A percentile compares a stretch with the other conserved stretches of the same genome.
Conservation (phyloP, 2,329 filamentous ascomycete species). For the Dissoconium aciculare region DNA sequence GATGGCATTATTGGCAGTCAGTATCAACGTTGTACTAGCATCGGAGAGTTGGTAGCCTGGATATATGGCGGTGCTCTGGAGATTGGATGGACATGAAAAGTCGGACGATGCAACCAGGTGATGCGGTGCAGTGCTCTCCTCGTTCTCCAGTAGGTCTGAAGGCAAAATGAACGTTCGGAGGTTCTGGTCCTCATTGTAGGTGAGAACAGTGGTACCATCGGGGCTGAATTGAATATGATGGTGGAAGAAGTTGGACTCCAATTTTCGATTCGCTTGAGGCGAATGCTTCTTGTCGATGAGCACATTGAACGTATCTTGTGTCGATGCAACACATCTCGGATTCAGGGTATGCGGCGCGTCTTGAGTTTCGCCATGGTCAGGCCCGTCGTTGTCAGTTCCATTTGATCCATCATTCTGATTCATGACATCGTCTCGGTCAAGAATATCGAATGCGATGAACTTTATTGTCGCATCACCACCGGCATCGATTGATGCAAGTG, state of each 20-base stretch:
- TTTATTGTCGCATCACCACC: no score
- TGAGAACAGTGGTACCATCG: conserved; percentile 44
- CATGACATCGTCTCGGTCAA: no score
- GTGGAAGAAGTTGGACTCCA: conserved; percentile 29
- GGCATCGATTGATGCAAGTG: no score
- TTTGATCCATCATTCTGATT: no score
- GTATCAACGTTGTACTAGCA: conserved; percentile 34
- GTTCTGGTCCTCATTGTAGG: conserved; percentile 36
- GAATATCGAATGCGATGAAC: no score
- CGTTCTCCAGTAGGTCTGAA: conserved; percentile 32
- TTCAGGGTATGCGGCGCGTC: no score
- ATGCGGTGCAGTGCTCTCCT: conserved; percentile 21
- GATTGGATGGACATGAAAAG: conserved; percentile 30
- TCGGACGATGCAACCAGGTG: conserved; percentile 33
- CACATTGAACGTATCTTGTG: conserved; percentile 10
- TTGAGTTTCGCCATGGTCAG: no score
- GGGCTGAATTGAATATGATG: conserved; percentile 31
- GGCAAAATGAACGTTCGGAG: conserved; percentile 42
- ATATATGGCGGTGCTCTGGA: conserved; percentile 40
- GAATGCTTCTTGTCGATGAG: conserved; percentile 4
- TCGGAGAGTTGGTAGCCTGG: conserved; percentile 41
- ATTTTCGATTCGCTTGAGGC: conserved; percentile 1
- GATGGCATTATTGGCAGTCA: conserved; percentile 39
- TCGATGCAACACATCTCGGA: conserved; percentile 16
- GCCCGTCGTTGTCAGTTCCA: no score